A percentile compares a stretch with the other conserved stretches of the same genome.
Evolutionary conservation across 2,329 filamentous ascomycete species (phyloP).

Genomic region (Paecilomyces sp.): DNA sequence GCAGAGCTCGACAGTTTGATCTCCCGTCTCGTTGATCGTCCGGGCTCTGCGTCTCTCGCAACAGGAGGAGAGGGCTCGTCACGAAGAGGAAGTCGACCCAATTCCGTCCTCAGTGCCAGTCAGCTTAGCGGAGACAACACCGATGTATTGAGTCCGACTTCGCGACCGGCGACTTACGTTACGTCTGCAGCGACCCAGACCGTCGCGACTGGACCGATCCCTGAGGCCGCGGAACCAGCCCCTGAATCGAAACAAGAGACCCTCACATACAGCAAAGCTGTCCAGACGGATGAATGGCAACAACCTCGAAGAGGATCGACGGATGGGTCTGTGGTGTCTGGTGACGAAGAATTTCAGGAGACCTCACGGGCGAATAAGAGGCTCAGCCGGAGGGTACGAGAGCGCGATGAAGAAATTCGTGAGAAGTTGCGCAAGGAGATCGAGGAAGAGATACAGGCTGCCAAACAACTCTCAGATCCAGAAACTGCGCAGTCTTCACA

Average conservation of each 20-base stretch:
- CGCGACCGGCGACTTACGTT: constrained; percentile 31
- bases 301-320: constrained; percentile 46
- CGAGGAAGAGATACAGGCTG: constrained; percentile 78
- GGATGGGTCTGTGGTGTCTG: constrained; percentile 52
- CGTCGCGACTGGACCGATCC: constrained; percentile 64
- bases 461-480: constrained; percentile 42
- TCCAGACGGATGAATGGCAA: constrained; percentile 77
- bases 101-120: constrained; percentile 75
- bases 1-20: constrained; percentile 80
- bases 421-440: constrained; percentile 81
- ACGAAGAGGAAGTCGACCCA: constrained; percentile 63
- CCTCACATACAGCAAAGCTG: constrained; percentile 93
- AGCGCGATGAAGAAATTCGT: constrained; percentile 82
- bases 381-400: constrained; percentile 68
- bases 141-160: constrained; percentile 30
- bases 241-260: constrained; percentile 57
- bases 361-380: constrained; percentile 57
- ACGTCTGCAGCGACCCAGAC: constrained; percentile 54
- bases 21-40: constrained; percentile 72
- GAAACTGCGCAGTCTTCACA: constrained; percentile 36
- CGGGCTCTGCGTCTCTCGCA: constrained; percentile 58
- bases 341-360: constrained; percentile 54
- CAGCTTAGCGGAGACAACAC: constrained; percentile 67
- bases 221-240: constrained; percentile 72
- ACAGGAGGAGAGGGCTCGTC: constrained; percentile 41